Percentiles rank a stretch among this genome's conserved stretches.
phyloP scores from a whole-genome alignment of 148 eudicot species.

The Amaranthus hypochondriacus region DNA sequence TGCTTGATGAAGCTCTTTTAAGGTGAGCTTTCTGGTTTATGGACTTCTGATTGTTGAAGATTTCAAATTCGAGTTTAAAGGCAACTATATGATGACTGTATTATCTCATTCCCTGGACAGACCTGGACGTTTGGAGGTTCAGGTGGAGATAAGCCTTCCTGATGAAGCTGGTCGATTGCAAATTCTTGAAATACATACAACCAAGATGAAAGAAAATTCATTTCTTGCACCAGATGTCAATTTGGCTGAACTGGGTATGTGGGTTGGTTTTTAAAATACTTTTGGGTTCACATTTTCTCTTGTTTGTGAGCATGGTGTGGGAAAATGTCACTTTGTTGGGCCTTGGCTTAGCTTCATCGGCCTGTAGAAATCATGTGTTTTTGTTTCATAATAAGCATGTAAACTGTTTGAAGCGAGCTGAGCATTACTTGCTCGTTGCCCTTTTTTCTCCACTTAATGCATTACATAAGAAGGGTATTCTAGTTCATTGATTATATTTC shows the following conservation, averaged over 20 bases:
- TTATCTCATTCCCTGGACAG: conserved; percentile 25
- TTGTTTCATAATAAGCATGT: neutral
- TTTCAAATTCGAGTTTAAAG: neutral
- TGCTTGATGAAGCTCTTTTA: conserved; percentile 98
- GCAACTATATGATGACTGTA: neutral
- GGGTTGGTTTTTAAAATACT: conserved; percentile 6
- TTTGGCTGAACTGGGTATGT: conserved; percentile 80
- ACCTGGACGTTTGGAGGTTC: conserved; percentile 99
- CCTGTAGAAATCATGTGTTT: neutral
- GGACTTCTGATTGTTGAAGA: neutral
- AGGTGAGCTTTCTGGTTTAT: conserved; percentile 38
- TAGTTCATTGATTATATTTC: no score
- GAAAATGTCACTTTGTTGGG: neutral
- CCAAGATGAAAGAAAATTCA: conserved; percentile 95
- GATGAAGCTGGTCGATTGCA: conserved; percentile 94
- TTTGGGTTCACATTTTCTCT: neutral
- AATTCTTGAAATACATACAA: conserved; percentile 95
- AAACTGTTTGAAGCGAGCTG: neutral
- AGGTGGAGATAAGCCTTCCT: conserved; percentile 98
- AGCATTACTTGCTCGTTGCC: no score
- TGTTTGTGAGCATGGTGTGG: neutral
- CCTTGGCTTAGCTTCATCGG: neutral
- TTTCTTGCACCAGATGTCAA: conserved; percentile 85
- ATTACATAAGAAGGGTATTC: no score
- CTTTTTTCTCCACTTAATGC: no score